Evolutionary conservation across 2,329 filamentous ascomycete genomes (phyloP).

Genomic region (Malbranchea cinnamomea): DNA sequence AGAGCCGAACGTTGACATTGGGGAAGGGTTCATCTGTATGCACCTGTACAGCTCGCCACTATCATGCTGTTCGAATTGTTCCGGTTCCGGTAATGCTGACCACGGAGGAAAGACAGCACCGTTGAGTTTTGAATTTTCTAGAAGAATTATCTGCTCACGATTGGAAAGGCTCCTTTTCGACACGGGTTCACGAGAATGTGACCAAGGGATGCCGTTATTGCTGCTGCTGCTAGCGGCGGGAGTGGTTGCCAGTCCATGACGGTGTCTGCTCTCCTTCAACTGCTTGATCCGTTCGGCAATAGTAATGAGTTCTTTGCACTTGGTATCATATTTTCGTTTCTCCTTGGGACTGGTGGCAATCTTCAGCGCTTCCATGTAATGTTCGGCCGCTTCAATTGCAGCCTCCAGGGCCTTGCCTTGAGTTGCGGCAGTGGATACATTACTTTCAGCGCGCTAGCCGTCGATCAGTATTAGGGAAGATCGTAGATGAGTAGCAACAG

Average conservation of each 20-base stretch:
- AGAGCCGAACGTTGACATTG: no score
- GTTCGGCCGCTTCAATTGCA: slow-evolving; percentile 62
- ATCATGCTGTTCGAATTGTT: slow-evolving; percentile 44
- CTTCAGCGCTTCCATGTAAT: slow-evolving; percentile 62
- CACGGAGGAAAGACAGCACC: slow-evolving; percentile 76
- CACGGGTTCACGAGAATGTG: slow-evolving; percentile 30
- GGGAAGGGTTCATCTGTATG: no score
- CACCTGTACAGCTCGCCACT: slow-evolving; percentile 49
- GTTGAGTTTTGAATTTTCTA: slow-evolving; percentile 65
- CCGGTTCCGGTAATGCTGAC: slow-evolving; percentile 45
- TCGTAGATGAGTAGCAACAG: not conserved
- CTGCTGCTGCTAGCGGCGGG: not conserved
- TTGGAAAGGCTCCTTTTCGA: slow-evolving; percentile 49
- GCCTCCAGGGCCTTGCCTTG: slow-evolving; percentile 54
- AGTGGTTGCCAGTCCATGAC: slow-evolving; percentile 1
- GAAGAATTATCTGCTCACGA: slow-evolving; percentile 60
- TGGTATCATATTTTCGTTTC: slow-evolving; percentile 49
- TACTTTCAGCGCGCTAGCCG: slow-evolving; percentile 9
- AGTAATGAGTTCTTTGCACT: slow-evolving; percentile 54
- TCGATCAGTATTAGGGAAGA: not conserved
- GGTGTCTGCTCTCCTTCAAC: slow-evolving; percentile 16
- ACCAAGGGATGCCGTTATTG: slow-evolving; percentile 9
- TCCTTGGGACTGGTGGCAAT: slow-evolving; percentile 47
- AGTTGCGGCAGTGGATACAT: slow-evolving; percentile 33
- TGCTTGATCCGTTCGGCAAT: slow-evolving; percentile 63